A percentile compares a stretch with the other conserved stretches of the same genome.
Conservation (phyloP, 2,329 filamentous ascomycete genomes). For the Myotisia sp. region DNA sequence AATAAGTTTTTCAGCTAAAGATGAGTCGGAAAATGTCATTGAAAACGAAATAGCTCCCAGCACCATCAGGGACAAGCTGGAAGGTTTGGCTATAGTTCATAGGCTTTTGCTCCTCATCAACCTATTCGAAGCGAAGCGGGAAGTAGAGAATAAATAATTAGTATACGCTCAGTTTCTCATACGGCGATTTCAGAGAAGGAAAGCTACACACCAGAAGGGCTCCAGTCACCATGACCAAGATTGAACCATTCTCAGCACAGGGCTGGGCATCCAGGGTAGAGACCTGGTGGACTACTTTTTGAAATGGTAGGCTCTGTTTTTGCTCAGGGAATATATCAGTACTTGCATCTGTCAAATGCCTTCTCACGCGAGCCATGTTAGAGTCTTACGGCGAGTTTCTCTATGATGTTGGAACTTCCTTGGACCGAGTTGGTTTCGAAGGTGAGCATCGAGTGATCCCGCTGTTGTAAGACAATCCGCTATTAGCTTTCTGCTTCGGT, state of each 20-base stretch:
- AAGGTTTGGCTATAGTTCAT: conserved; percentile 89
- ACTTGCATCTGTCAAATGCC: not conserved
- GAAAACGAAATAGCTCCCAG: conserved; percentile 66
- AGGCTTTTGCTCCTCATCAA: conserved; percentile 70
- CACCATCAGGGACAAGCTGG: conserved; percentile 57
- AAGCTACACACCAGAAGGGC: conserved; percentile 55
- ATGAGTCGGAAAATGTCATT: conserved; percentile 94
- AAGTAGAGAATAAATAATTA: conserved; percentile 6
- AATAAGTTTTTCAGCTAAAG: too few species aligned
- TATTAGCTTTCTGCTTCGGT: not conserved
- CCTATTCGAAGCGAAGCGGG: conserved; percentile 37
- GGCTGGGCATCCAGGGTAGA: conserved; percentile 74
- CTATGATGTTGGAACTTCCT: conserved; percentile 53
- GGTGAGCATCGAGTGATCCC: conserved; percentile 77
- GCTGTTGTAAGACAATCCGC: conserved; percentile 34
- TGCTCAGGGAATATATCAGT: conserved; percentile 1
- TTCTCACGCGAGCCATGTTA: not conserved
- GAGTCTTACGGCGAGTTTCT: conserved; percentile 61
- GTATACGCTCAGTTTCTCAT: not conserved
- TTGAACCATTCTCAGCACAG: conserved; percentile 49
- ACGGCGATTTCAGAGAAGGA: too few species aligned
- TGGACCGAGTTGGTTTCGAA: conserved; percentile 61
- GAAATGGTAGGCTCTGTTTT: conserved; percentile 58
- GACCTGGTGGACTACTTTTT: conserved; percentile 65
- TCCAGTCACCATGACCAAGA: conserved; percentile 80